These are phyloP conservation scores for Lodderomyces parapsilosis DNA, from an alignment of 1,139 yeast genomes.

Conservation along the genomic window DNA sequence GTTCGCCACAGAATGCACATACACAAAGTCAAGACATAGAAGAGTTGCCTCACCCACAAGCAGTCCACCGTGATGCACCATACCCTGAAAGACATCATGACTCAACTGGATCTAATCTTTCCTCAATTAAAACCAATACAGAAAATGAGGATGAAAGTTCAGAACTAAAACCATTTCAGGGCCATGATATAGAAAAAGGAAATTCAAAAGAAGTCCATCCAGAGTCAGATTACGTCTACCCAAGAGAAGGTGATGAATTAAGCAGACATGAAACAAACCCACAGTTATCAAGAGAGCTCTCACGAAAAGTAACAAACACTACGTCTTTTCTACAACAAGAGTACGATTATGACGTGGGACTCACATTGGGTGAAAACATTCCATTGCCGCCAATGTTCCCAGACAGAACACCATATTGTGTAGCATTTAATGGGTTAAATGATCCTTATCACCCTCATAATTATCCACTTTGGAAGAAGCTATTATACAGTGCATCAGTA, in stretches of 20 bases:
- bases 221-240: constrained; percentile 18
- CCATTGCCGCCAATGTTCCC: constrained; percentile 37
- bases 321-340: constrained; percentile 19
- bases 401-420: constrained; percentile 32
- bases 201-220: constrained; percentile 11
- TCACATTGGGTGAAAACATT: constrained; percentile 42
- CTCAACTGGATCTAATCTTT: not conserved
- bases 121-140: not conserved
- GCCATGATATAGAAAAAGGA: not conserved
- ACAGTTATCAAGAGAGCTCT: constrained; percentile 24
- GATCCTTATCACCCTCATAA: constrained; percentile 53
- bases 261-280: constrained; percentile 26
- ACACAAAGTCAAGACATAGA: not conserved
- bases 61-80: not conserved
- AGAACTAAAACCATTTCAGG: constrained; percentile 3
- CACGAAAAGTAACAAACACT: constrained; percentile 34
- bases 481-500: constrained; percentile 23
- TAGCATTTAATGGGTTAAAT: constrained; percentile 46
- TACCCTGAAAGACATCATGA: not conserved
- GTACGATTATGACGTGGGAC: constrained; percentile 17
- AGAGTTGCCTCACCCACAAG: too few species aligned
- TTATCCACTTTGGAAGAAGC: constrained; percentile 36
- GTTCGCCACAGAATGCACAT: not conserved
- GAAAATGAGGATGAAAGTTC: not conserved
- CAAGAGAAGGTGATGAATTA: constrained; percentile 24